Conservation (phyloP, 140 eudicot genomes). For the Bidens hawaiensis region DNA sequence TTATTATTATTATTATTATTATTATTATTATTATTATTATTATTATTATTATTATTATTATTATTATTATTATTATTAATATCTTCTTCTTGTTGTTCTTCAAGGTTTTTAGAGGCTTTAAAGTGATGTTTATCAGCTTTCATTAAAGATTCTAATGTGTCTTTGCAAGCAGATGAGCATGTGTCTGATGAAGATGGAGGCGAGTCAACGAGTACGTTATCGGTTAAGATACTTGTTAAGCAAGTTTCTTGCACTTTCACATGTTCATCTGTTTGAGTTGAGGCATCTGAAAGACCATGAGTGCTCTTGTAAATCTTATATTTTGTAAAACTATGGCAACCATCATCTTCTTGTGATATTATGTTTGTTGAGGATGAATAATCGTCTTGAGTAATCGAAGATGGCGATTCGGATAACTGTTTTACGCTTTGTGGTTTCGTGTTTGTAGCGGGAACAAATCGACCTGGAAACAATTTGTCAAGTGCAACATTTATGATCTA, state of each 20-base stretch:
- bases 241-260: constrained; percentile 39
- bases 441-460: neutral
- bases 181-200: constrained; percentile 70
- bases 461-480: constrained; percentile 35
- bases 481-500: neutral
- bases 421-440: constrained; percentile 37
- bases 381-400: constrained; percentile 66
- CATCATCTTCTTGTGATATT: constrained; percentile 64
- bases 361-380: constrained; percentile 71
- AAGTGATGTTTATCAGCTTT: constrained; percentile 70
- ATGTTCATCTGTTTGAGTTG: constrained; percentile 84
- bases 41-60: no score
- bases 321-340: constrained; percentile 59
- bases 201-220: constrained; percentile 41
- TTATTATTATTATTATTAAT: no score
- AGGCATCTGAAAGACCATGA: constrained; percentile 75
- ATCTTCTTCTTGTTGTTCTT: constrained; percentile 19
- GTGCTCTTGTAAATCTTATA: constrained; percentile 58
- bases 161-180: constrained; percentile 64
- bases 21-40: no score
- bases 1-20: no score
- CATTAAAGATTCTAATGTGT: constrained; percentile 76
- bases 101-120: constrained; percentile 52
- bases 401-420: constrained; percentile 59
- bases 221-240: constrained; percentile 73